Base-by-base conservation (phyloP, 2,329 filamentous ascomycete genomes). In the Bisporella sp. region DNA sequence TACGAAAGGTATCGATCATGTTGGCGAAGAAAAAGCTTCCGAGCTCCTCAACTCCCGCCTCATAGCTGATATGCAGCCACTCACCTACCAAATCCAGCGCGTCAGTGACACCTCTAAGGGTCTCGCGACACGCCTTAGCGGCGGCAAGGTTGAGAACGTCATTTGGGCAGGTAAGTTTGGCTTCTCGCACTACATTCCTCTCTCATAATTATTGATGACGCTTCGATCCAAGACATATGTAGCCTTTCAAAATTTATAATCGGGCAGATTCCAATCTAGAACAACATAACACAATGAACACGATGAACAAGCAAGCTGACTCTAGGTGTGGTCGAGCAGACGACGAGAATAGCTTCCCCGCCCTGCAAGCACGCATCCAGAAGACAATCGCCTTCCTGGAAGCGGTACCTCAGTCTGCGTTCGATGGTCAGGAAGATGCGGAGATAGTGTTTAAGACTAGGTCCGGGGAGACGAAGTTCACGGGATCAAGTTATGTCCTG, bases 11-110 rank as follows among this genome's bases (percentile, higher is more conserved):
- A 67, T 72, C 53, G 21, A 21, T 21, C 21, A 21, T 21, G 21
- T 21, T 21, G 54, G 62, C 4, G 68, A 71, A 53, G 67, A 66
- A 49, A 60, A 69, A 30, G 61, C 69, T 11, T 11, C 35, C 35
- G 13, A 9, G 35, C 35, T 39, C 9, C 9, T 39, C 9, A 13
- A 43, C 11, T n/a, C 41, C 3, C 21, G 41, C 3, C 66, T 79
- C 12, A 59, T 66, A 47, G 66, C 68, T 1, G 72, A 77, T 62
- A 78, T 78, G 76, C 49, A 60, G 28, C 59, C 68, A 1, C 62
- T 78, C 44, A 49, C 66, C 51, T 75, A 66, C 65, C 76, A 79
- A 48, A 63, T 79, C 59, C 68, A 73, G 49, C 60, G 60, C 47
- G 56, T 63, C 51, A 69, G 64, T 59, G 69, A 73, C 60, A 62